Evolutionary conservation across 306 rosid species (phyloP), one percentile per base, ranked within the genome.

Genomic region (Gleditsia sinensis): DNA sequence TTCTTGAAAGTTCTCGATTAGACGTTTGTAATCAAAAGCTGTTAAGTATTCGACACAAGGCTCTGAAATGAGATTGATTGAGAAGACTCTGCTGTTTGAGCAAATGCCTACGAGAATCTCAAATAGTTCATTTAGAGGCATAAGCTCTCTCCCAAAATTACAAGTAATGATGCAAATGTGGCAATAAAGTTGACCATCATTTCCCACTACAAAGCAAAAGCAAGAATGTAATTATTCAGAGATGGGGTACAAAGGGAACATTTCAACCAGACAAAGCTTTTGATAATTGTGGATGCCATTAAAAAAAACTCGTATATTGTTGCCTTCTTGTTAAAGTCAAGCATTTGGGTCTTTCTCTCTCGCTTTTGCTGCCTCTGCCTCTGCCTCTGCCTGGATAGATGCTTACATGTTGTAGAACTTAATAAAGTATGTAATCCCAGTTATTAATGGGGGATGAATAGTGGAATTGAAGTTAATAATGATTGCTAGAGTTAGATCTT

Each of bases 121-220:
- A 63, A 49, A 82, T 51, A 85, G 84, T 82, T 51, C 74, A 74
- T 73, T 77, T 77, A 69, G 54, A 86, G 83, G 90, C 81, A 79
- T 42, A 78, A 76, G 69, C 87, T 78, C 84, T 67, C 86, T 62
- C 85, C 89, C 89, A 87, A 78, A 85, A 85, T 71, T 71, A 58
- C 53, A 69, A 71, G 89, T 71, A 85, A 89, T 87, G 64, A 91
- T 84, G 85, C 19, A 51, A 82, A 76, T 71, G 79, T 65, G 83
- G 81, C 87, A 68, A 86, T 86, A 81, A 89, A 89, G 88, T 84
- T 89, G 88, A 86, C 84, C 77, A 87, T 87, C 80, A 84, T 89
- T 84, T 87, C 79, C 95, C 91, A 85, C 91, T 67, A 84, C 81
- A 87, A 89, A 89, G 88, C 89, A 87, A 91, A 91, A 91, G 95